Conservation (phyloP, 306 rosid species). For the Glycine soja region DNA sequence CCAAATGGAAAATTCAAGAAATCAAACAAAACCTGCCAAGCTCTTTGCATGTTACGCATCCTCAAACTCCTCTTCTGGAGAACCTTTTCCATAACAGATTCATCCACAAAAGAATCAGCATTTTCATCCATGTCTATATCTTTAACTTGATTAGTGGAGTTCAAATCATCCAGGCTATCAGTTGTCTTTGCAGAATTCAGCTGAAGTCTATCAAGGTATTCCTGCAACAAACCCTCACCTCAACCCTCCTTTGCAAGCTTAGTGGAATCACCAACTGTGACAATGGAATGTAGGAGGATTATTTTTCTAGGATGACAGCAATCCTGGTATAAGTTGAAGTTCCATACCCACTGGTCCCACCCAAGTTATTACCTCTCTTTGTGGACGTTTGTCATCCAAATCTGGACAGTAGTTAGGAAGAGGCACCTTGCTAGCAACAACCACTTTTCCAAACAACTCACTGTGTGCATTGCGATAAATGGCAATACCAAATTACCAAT, state of each 20-base stretch:
- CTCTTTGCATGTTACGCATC: slow-evolving; percentile 91
- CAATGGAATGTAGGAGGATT: slow-evolving; percentile 33
- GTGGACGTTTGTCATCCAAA: slow-evolving; percentile 98
- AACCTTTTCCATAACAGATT: slow-evolving; percentile 95
- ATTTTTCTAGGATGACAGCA: slow-evolving; percentile 36
- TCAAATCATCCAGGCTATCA: slow-evolving; percentile 53
- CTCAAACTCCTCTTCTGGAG: slow-evolving; percentile 90
- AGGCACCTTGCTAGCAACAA: slow-evolving; percentile 96
- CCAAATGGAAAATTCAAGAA: slow-evolving; percentile 22
- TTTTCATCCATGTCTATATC: slow-evolving; percentile 59
- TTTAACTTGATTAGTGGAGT: slow-evolving; percentile 54
- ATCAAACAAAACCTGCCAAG: slow-evolving; percentile 77
- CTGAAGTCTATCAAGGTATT: slow-evolving; percentile 76
- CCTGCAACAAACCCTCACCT: slow-evolving; percentile 88
- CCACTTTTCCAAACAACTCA: slow-evolving; percentile 87
- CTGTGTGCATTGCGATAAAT: slow-evolving; percentile 54
- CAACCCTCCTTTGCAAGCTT: slow-evolving; percentile 95
- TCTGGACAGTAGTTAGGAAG: slow-evolving; percentile 98
- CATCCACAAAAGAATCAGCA: slow-evolving; percentile 75
- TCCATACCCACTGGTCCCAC: neutral
- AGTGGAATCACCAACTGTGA: slow-evolving; percentile 82
- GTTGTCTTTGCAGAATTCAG: slow-evolving; percentile 59
- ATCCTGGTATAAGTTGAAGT: slow-evolving; percentile 22
- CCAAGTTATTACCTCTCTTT: slow-evolving; percentile 79
- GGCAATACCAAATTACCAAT: slow-evolving; percentile 2